Conservation (phyloP, 1,284 basidiomycete species). For the Pseudozyma sp. region DNA sequence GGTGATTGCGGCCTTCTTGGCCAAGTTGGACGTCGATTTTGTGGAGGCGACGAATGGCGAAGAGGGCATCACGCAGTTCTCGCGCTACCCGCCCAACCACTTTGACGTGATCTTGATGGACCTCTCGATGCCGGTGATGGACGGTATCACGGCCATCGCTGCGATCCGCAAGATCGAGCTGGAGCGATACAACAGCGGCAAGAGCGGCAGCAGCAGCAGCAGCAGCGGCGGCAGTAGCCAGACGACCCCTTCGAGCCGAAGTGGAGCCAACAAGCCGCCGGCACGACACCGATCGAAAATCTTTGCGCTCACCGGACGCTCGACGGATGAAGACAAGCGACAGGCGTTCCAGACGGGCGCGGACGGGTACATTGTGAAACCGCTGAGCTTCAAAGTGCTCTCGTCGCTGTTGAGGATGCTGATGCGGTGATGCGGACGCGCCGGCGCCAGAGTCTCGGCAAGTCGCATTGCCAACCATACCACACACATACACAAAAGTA, state of each 20-base stretch:
- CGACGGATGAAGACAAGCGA: constrained; percentile 89
- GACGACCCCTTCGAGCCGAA: not conserved
- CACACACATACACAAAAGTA: no score
- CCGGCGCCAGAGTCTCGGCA: no score
- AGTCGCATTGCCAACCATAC: no score
- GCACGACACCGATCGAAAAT: constrained; percentile 73
- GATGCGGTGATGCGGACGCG: constrained; percentile 18
- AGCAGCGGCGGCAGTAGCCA: not conserved
- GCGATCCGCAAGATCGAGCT: constrained; percentile 85
- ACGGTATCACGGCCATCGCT: constrained; percentile 83
- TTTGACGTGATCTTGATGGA: constrained; percentile 73
- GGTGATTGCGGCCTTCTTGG: constrained; percentile 55
- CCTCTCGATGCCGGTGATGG: constrained; percentile 90
- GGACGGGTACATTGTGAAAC: constrained; percentile 84
- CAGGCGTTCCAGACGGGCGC: constrained; percentile 91
- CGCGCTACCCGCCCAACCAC: constrained; percentile 42
- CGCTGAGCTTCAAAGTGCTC: constrained; percentile 54
- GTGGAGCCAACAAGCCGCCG: constrained; percentile 13
- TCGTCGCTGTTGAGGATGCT: constrained; percentile 52
- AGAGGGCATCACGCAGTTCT: constrained; percentile 56
- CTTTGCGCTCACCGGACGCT: constrained; percentile 90
- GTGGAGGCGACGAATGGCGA: constrained; percentile 59
- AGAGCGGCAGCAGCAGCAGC: constrained; percentile 6
- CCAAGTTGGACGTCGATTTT: constrained; percentile 51
- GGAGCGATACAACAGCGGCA: constrained; percentile 65